Evolutionary conservation across 768 basidiomycete genomes (phyloP), one percentile per base, ranked within the genome.

Genomic region (Russula sp.): DNA sequence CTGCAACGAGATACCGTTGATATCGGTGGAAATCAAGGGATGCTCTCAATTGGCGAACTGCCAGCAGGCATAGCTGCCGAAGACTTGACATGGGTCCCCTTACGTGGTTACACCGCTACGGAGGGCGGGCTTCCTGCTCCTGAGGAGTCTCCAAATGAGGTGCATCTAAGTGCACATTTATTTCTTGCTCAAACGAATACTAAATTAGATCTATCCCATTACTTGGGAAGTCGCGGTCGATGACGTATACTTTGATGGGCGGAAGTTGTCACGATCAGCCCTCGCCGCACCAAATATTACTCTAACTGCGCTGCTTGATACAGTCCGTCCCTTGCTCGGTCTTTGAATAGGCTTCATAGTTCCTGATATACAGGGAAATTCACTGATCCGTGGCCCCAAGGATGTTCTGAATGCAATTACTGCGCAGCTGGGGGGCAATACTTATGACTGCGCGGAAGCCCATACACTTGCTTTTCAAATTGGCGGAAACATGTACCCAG

Each of bases 141-240:
- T 1, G 66, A 76, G 5, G 80, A 83, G 66, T 79, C 82, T 5
- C 82, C 84, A 11, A 71, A 76, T 13, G 88, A 90, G 77, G 86
- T 86, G 38, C 78, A 72, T 14, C 34, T 56, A 20, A 16, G 14
- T 16, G 7, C 34, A 41, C 43, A 13, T 45, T 32, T 39, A n/a
- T 9, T 48, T 11, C 20, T n/a, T 14, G 16, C 51, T 51, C 29
- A 41, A 35, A 42, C 20, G 39, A 42, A 56, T 7, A 32, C 20
- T 25, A 7, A 45, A 34, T 48, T 47, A 73, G 72, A 66, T 72
- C 3, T 74, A 74, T 39, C 72, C 67, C 34, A 65, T 69, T 16
- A 69, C 66, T 10, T 90, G 89, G 89, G 89, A 91, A 70, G 74
- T 89, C 7, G 76, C 80, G 32, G 61, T 91, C 7, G 88, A 89